Evolutionary conservation across 2,329 filamentous ascomycete species (phyloP).

Genomic region (Trichophyton benhamiae): DNA sequence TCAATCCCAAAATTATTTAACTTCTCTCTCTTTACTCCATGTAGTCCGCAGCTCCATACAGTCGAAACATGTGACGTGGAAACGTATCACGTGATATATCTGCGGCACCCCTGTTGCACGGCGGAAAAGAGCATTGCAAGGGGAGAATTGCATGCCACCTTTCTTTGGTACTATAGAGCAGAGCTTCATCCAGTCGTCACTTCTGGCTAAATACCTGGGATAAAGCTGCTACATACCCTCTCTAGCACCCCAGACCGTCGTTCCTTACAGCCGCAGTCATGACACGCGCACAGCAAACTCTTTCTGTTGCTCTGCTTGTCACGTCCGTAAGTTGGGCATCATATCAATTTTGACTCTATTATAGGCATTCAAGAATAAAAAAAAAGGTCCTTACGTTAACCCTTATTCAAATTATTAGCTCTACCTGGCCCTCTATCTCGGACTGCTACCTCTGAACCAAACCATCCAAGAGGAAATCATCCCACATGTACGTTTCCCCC

Average conservation of each 20-base stretch:
- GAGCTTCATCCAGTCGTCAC: not conserved
- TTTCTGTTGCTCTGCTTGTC: slow-evolving; percentile 75
- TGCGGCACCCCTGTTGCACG: not conserved
- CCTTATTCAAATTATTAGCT: slow-evolving; percentile 44
- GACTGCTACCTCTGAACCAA: slow-evolving; percentile 66
- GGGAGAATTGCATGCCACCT: not conserved
- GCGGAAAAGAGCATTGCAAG: not conserved
- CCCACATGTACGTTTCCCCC: slow-evolving; percentile 59
- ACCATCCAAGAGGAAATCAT: slow-evolving; percentile 74
- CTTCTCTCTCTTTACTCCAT: no score
- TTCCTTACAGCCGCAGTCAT: slow-evolving; percentile 36
- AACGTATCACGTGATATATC: not conserved
- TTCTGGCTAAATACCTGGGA: not conserved
- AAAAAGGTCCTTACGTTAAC: not conserved
- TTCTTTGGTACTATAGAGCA: not conserved
- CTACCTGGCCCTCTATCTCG: slow-evolving; percentile 75
- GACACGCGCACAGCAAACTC: slow-evolving; percentile 88
- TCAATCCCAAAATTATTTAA: no score
- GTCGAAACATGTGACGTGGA: not conserved
- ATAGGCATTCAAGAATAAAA: not conserved
- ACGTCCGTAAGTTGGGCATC: slow-evolving; percentile 53
- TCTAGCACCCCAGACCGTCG: not conserved
- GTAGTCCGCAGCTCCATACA: no score
- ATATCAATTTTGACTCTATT: not conserved
- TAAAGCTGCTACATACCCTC: not conserved